Base-by-base conservation (phyloP, 2,329 filamentous ascomycete genomes). In the Trichoderma pleuroti region DNA sequence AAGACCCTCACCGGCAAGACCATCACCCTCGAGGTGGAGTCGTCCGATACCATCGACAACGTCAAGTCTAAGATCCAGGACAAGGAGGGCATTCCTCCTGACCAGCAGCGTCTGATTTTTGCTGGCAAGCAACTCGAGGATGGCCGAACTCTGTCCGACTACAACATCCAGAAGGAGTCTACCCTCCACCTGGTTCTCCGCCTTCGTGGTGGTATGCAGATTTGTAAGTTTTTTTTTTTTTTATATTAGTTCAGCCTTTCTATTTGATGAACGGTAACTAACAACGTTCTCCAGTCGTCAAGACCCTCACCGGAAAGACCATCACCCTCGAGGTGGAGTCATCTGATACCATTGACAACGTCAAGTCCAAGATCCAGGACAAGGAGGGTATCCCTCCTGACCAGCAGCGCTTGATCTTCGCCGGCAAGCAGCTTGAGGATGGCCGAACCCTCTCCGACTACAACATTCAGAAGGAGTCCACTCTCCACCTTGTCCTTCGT, bases 21-120 rank as follows among this genome's bases (percentile, higher is more conserved):
- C 74, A 82, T 82, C 76, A 82, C 81, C 70, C 80, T 82, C 52
- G 86, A 97, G 84, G 93, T 97, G 6, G 93, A 97, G 82, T 94
- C 92, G 0, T 93, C 90, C 2, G 94, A 97, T 79, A 97, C 94
- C 63, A 97, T 97, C 83, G 94, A 97, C 86, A 97, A 98, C 74
- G 95, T 98, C 39, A 98, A 98, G 91, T 90, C 88, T 63, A 98
- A 98, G 90, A 98, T 98, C 64, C 95, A 98, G 83, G 95, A 98
- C 80, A 98, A 98, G 90, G 95, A 98, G 84, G 95, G 95, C 56
- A 98, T 98, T 70, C 95, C 94, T 60, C 94, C 94, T 12, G 94
- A 98, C 80, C 94, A 98, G 84, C 94, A 98, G 86, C 95, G 94
- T 76, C 83, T 98, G 75, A 98, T 98, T 81, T 98, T 98, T 76